Evolutionary conservation across 2,329 filamentous ascomycete genomes (phyloP), one percentile per base, ranked within the genome.

Genomic region (Bipolaris zeicola): DNA sequence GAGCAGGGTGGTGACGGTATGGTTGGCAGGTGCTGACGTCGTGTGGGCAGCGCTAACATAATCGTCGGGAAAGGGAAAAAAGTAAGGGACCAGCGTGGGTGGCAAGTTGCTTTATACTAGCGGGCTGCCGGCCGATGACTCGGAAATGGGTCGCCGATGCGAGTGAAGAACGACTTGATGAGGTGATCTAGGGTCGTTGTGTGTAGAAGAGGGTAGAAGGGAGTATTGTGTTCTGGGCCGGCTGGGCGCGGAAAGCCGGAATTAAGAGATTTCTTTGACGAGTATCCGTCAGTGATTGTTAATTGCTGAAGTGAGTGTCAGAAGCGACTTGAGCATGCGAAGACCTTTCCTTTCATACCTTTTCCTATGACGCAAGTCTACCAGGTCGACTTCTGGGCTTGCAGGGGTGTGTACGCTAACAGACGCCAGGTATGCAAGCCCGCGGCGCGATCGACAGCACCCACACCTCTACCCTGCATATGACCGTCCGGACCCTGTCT

Each of bases 101-200:
- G 73, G 73, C 73, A 61, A 76, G 68, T 66, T 63, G 50, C 62
- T 73, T 74, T 75, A 75, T 75, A 75, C 62, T 69, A 69, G 62
- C 60, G 62, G 66, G 61, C 60, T 60, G 67, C 59, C 59, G 58
- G 61, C 57, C 63, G 65, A 67, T 65, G 65, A 68, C 67, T 71
- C 70, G 70, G 70, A 57, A 64, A 64, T 59, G 64, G 58, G 34
- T 63, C 64, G 60, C 64, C 65, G 65, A 66, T 62, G 62, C 55
- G 56, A 61, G 53, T 51, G 55, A 58, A 57, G 52, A 51, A 61
- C 53, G 38, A 58, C 61, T 63, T 64, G 70, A 70, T 74, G 70
- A 70, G 67, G 71, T 74, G 69, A 75, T 71, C 64, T 65, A 57
- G 38, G 41, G 55, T 62, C 43, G 67, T 64, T 61, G 41, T 51